Percentiles rank a stretch among this genome's conserved stretches.
Conservation (phyloP, 352 stramenopile genomes). For the Phytophthora hibernalis region DNA sequence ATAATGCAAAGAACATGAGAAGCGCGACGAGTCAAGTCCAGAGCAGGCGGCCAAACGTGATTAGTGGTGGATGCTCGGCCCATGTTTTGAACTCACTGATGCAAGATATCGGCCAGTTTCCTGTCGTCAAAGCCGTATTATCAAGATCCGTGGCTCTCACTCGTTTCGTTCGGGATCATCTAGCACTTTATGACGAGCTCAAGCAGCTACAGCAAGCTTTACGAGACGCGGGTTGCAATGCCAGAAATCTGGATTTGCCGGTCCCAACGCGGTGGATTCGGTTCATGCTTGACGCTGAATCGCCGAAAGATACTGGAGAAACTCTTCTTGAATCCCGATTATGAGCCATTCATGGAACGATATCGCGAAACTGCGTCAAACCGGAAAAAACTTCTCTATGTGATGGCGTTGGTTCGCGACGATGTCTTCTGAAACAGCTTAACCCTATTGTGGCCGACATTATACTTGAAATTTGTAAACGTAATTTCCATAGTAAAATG, state of each 20-base stretch:
- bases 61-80: constrained; percentile 11
- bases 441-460: no score
- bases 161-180: constrained; percentile 4
- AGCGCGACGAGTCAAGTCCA: neutral
- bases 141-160: constrained; percentile 4
- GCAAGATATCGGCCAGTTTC: constrained; percentile 3
- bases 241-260: constrained; percentile 5
- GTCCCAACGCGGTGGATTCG: constrained; percentile 8
- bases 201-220: constrained; percentile 6
- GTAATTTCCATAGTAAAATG: no score
- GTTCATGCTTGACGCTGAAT: constrained; percentile 8
- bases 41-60: constrained; percentile 1
- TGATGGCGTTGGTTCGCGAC: constrained; percentile 2
- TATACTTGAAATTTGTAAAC: no score
- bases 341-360: constrained; percentile 2
- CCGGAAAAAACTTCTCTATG: constrained; percentile 1
- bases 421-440: constrained; percentile 9
- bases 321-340: constrained; percentile 7
- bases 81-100: constrained; percentile 16
- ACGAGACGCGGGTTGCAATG: neutral
- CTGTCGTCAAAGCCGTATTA: neutral
- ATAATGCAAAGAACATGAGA: constrained; percentile 15
- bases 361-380: constrained; percentile 14
- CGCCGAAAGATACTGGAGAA: constrained; percentile 5
- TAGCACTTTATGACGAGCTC: constrained; percentile 9